A percentile compares a stretch with the other conserved stretches of the same genome.
These are phyloP conservation scores for Claviceps africana DNA, from an alignment of 2,329 filamentous ascomycete species.

Conservation along the genomic window DNA sequence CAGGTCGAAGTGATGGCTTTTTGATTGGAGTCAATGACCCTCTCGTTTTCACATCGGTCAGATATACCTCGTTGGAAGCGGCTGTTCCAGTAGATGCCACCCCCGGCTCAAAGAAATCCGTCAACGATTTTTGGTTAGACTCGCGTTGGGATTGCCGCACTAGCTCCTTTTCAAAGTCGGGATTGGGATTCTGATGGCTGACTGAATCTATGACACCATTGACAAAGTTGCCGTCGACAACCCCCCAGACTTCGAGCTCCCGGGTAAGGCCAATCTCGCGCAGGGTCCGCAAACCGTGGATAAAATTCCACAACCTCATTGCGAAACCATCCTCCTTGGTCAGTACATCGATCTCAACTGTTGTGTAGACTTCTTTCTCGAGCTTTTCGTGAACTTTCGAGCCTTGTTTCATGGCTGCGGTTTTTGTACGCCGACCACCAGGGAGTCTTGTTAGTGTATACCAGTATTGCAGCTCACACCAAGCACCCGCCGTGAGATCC, in stretches of 20 bases:
- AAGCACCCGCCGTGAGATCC: conserved; percentile 76
- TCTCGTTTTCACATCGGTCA: conserved; percentile 83
- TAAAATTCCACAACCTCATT: conserved; percentile 76
- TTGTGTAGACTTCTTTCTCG: conserved; percentile 72
- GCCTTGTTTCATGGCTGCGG: conserved; percentile 72
- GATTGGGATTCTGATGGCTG: conserved; percentile 62
- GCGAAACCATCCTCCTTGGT: conserved; percentile 75
- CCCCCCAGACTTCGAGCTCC: conserved; percentile 74
- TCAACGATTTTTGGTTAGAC: conserved; percentile 24
- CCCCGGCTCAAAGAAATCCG: conserved; percentile 24
- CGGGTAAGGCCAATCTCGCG: conserved; percentile 57
- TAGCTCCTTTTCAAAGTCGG: conserved; percentile 50
- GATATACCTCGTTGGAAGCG: conserved; percentile 37
- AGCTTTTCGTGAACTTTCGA: conserved; percentile 66
- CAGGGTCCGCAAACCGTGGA: conserved; percentile 67
- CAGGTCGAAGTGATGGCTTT: conserved; percentile 55
- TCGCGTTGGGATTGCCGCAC: conserved; percentile 15
- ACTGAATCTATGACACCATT: conserved; percentile 85
- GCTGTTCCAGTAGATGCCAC: conserved; percentile 5
- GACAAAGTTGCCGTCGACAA: conserved; percentile 67
- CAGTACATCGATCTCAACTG: conserved; percentile 55
- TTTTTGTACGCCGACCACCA: conserved; percentile 59
- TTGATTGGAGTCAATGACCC: conserved; percentile 49
- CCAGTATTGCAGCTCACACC: conserved; percentile 92
- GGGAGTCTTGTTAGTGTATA: conserved; percentile 64